phyloP scores from a whole-genome alignment of 306 rosid species.

The Medicago truncatula region DNA sequence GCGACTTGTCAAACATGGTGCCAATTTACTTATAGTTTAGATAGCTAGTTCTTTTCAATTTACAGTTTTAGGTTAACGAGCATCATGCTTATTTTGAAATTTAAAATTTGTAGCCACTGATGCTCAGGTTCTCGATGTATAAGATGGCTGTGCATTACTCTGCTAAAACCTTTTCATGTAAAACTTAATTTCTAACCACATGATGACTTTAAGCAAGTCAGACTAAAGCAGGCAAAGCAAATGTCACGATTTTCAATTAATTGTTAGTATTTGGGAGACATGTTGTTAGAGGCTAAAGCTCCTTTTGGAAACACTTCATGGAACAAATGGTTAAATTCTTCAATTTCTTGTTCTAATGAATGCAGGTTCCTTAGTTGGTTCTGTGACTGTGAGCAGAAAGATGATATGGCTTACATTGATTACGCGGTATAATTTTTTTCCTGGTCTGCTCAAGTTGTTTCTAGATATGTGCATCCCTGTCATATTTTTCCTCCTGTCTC shows the following conservation, averaged over 20 bases:
- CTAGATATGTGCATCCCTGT: constrained; percentile 2
- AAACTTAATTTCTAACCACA: too few relatives aligned
- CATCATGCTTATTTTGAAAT: constrained; percentile 43
- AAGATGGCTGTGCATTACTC: too few relatives aligned
- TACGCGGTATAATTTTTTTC: constrained; percentile 67
- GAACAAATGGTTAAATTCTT: background rate
- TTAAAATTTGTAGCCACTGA: constrained; percentile 73
- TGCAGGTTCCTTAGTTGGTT: constrained; percentile 92
- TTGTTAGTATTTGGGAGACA: too few relatives aligned
- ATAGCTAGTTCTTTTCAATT: constrained; percentile 11
- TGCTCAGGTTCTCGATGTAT: constrained; percentile 46
- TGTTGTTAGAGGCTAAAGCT: background rate
- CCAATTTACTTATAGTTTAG: constrained; percentile 18
- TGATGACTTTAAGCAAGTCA: too few relatives aligned
- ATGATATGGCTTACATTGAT: constrained; percentile 71
- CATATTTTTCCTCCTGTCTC: constrained; percentile 21
- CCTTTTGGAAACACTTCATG: background rate
- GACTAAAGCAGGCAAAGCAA: background rate
- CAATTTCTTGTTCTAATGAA: constrained; percentile 11
- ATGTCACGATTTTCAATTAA: too few relatives aligned
- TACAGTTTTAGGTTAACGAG: constrained; percentile 16
- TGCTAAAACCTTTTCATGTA: too few relatives aligned
- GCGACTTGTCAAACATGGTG: constrained; percentile 25
- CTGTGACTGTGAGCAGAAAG: constrained; percentile 67
- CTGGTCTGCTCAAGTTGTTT: constrained; percentile 1